Conservation (phyloP, 2,329 filamentous ascomycete genomes). For the Cytospora piceicola region DNA sequence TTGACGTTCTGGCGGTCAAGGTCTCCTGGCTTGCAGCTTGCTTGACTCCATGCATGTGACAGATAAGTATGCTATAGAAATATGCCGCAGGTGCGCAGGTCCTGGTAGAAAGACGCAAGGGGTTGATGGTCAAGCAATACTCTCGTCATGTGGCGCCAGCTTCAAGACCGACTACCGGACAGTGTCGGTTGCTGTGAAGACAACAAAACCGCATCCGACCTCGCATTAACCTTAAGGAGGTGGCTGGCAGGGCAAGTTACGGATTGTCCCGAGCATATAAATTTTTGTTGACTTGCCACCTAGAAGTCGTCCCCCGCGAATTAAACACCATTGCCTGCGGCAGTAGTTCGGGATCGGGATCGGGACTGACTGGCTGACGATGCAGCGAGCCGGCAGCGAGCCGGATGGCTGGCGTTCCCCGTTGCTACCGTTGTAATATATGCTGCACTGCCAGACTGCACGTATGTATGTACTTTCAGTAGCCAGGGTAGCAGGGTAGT, state of each 20-base stretch:
- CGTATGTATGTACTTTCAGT: too few relatives aligned
- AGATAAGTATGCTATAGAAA: constrained; percentile 10
- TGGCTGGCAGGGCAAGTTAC: constrained; percentile 1
- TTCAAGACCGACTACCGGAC: background rate
- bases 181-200: background rate
- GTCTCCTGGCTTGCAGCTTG: constrained; percentile 17
- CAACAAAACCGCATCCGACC: constrained; percentile 2
- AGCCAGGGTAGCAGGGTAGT: too few relatives aligned
- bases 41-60: constrained; percentile 9
- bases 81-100: background rate
- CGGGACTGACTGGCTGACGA: constrained; percentile 13
- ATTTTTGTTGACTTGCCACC: constrained; percentile 22
- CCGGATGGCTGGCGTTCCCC: constrained; percentile 8
- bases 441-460: too few relatives aligned
- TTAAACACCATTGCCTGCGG: background rate
- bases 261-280: background rate
- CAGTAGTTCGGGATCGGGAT: constrained; percentile 2
- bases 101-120: constrained; percentile 10
- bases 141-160: constrained; percentile 10
- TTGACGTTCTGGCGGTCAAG: constrained; percentile 27
- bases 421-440: constrained; percentile 9
- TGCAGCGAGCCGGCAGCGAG: constrained; percentile 19
- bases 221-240: too few relatives aligned
- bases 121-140: constrained; percentile 1
- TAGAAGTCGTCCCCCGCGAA: background rate